These are phyloP conservation scores for Hygrocybe coccinea DNA, from an alignment of 768 basidiomycete species.

Conservation along the genomic window DNA sequence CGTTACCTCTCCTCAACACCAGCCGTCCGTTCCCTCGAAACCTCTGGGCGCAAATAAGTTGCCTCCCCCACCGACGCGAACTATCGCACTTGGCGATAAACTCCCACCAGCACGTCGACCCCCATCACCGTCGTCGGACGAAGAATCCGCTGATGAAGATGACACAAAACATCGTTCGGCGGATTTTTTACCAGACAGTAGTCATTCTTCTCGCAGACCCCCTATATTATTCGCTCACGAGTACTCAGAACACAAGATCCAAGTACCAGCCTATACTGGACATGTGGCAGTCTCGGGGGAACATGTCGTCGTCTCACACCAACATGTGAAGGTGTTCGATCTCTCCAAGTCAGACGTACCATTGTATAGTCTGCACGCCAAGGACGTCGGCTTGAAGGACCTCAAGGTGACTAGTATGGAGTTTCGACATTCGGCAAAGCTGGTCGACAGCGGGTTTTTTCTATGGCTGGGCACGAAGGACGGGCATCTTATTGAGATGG, in stretches of 20 bases:
- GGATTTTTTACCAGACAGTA: slow-evolving; percentile 64
- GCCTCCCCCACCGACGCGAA: slow-evolving; percentile 73
- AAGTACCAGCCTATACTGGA: slow-evolving; percentile 55
- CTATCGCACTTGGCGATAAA: slow-evolving; percentile 63
- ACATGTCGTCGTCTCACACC: slow-evolving; percentile 50
- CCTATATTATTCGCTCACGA: slow-evolving; percentile 40
- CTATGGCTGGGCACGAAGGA: slow-evolving; percentile 91
- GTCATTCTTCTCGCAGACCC: slow-evolving; percentile 56
- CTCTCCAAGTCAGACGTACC: slow-evolving; percentile 45
- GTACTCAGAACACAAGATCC: slow-evolving; percentile 46
- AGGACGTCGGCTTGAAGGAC: slow-evolving; percentile 60
- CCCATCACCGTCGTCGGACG: slow-evolving; percentile 39
- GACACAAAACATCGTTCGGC: slow-evolving; percentile 40
- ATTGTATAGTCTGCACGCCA: slow-evolving; percentile 52
- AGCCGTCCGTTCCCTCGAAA: slow-evolving; percentile 24
- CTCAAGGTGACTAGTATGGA: slow-evolving; percentile 71
- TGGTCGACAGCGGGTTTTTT: slow-evolving; percentile 52
- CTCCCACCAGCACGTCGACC: slow-evolving; percentile 58
- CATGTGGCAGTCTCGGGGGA: slow-evolving; percentile 54
- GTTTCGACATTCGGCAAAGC: slow-evolving; percentile 51
- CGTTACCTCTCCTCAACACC: slow-evolving; percentile 8
- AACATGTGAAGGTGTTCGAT: slow-evolving; percentile 63
- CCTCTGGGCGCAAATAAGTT: slow-evolving; percentile 39
- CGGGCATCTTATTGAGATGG: slow-evolving; percentile 80
- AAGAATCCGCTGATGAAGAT: slow-evolving; percentile 62